Base-by-base conservation (phyloP, 139 green algal genomes). In the Tetradesmus obliquus region DNA sequence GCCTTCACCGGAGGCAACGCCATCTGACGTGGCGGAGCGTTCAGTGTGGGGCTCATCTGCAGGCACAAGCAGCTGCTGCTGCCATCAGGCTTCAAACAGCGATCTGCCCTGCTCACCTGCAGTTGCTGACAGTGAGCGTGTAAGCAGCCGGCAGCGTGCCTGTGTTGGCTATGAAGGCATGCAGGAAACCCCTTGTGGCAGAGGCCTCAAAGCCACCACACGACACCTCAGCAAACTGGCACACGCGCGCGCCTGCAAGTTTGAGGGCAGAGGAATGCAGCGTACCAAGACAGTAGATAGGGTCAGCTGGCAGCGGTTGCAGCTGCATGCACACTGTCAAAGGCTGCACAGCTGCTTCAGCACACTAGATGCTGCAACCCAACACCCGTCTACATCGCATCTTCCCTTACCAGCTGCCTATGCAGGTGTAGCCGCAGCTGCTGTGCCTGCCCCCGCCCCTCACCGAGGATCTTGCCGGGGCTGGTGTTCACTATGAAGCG, bases 161-260 rank as follows among this genome's bases (percentile, higher is more conserved):
- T 0, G 74, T 94, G 91, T 98, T 98, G 22, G 88, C 86, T 22
- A 97, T 24, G 71, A 93, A 89, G 62, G 93, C 94, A 8, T 88
- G 57, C 0, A 98, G 89, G 93, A 96, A 98, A 2, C 97, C 97
- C 1, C 88, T 87, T 13, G 92, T 90, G 1, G 93, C 90, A 20
- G 95, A 88, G 0, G 97, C 95, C 85, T 97, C 90, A 91, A 99
- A 99, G 2, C 93, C 91, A 19, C 97, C 97, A 92, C 97, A 98
- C 12, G 57, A 22, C 74, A 8, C 51, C 45, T 72, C 69, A 69
- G 55, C 86, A 90, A 90, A 93, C 13, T 22, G 55, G 86, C 79
- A 88, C 79, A 91, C 76, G 66, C 84, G 79, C 79, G 66, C 82
- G 19, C 57, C 76, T 62, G 87, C 19, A 60, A 22, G 55, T 72